Evolutionary conservation across 345 rosid species (phyloP), one percentile per base, ranked within the genome.

Genomic region (Crucihimalaya himalaica): DNA sequence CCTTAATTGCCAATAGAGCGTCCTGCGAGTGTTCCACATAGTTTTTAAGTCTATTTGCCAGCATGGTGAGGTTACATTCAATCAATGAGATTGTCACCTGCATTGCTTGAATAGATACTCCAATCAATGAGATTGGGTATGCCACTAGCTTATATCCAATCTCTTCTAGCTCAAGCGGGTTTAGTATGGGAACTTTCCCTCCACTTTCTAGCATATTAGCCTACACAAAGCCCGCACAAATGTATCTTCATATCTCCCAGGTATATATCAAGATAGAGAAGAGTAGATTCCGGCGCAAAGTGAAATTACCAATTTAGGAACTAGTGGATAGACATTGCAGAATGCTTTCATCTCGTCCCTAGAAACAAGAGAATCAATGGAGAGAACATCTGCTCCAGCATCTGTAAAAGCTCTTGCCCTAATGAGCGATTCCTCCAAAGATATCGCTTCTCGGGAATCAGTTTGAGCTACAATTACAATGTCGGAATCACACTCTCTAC

Each of bases 331-430:
- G 66, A 88, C 80, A 80, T 85, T 84, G 76, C 98, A 94, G 69
- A 94, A 94, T n/a, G 91, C 78, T 81, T 80, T 87, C 98, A 94
- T 91, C 84, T 94, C 98, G 74, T 94, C 98, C 57, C 81, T 88
- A 12, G 93, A 89, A 53, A 82, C 87, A 64, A 94, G 84, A 61
- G 93, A 89, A 70, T 91, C 93, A 55, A 91, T 69, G 37, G 86
- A 89, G 61, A 94, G 86, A 75, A 88, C 93, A 85, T 94, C 98
- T 23, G 95, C 97, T 77, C 98, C 95, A 56, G 93, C 95, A 82
- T 91, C 95, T 65, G 93, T 93, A 76, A 94, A 94, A 80, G 96
- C 93, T 79, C 88, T 84, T 57, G 93, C 88, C 74, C 96, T 89
- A 87, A 86, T 66, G 13, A 94, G 84, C 23, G 97, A 80, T 78